Percentiles rank a stretch among this genome's conserved stretches.
Conservation (phyloP, 2,329 filamentous ascomycete genomes). For the Corinectria fuckeliana region DNA sequence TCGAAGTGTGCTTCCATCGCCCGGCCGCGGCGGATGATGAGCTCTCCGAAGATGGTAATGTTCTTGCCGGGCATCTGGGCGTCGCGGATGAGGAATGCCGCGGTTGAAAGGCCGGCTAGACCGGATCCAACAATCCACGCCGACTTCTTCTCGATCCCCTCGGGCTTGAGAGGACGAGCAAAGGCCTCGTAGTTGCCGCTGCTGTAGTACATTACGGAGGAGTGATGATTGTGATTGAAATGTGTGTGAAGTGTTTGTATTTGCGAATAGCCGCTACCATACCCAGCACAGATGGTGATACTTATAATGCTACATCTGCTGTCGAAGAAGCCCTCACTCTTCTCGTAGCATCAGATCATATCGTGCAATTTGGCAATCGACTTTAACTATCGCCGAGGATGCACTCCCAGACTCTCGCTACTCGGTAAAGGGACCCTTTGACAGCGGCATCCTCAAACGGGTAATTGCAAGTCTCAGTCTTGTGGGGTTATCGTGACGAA, state of each 20-base stretch:
- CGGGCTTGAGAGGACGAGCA: constrained; percentile 22
- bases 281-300: background rate
- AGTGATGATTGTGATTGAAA: background rate
- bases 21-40: constrained; percentile 41
- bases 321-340: background rate
- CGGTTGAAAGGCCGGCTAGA: constrained; percentile 20
- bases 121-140: constrained; percentile 23
- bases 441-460: background rate
- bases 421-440: background rate
- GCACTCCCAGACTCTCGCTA: background rate
- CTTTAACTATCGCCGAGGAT: background rate
- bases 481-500: background rate
- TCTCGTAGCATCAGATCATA: background rate
- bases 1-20: constrained; percentile 41
- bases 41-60: constrained; percentile 24
- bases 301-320: background rate
- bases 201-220: constrained; percentile 22
- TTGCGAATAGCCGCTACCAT: background rate
- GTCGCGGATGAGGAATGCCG: constrained; percentile 24
- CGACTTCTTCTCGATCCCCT: constrained; percentile 23
- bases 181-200: constrained; percentile 23
- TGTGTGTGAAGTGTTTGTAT: background rate
- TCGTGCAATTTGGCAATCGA: background rate
- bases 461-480: background rate
- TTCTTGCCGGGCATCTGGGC: constrained; percentile 23